Base-by-base conservation (phyloP, 192 early-diverging fungal species). In the Podila epicladia region DNA sequence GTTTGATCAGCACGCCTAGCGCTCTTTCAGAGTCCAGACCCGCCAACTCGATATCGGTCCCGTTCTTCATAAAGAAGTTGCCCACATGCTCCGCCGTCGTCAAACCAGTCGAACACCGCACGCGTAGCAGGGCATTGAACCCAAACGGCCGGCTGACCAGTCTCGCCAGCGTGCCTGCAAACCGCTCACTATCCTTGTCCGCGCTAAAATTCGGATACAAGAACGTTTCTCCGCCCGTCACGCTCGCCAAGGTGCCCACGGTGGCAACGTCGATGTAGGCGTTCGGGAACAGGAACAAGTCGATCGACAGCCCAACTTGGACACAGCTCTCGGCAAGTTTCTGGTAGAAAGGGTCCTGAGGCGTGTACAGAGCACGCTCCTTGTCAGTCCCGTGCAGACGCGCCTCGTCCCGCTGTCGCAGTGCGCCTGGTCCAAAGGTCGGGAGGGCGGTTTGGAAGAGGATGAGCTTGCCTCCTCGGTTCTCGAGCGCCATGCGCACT, bases 341-440 rank as follows among this genome's bases (percentile, higher is more conserved):
- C 37, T 86, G 90, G 88, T 97, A 99, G 72, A 93, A 95, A 38
- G 86, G 84, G 77, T 95, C 93, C 75, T 96, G 94, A 53, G 98
- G 95, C 69, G 88, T 88, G 73, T 92, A 97, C 22, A 99, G 85
- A 7, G 86, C 84, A 53, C 89, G 90, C 82, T 99, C 98, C 79
- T 98, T 96, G 58, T 99, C 97, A 0, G 92, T 94, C 62, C 93
- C 92, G 82, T 97, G 91, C 45, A 96, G 82, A 84, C 96, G 97
- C 19, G 88, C 74, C 66, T 99, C 96, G 69, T 98, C 96, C 24
- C 97, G 91, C 37, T 89, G 89, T 72, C 92, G 94, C 48, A 99
- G 85, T 8, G 87, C 84, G 15, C 96, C 96, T 3, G 96, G 95
- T 17, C 98, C 98, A 69, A 89, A 90, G 9, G 89, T 92, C 11